phyloP scores from a whole-genome alignment of 352 stramenopile species.

The Nothophytophthora sp. region DNA sequence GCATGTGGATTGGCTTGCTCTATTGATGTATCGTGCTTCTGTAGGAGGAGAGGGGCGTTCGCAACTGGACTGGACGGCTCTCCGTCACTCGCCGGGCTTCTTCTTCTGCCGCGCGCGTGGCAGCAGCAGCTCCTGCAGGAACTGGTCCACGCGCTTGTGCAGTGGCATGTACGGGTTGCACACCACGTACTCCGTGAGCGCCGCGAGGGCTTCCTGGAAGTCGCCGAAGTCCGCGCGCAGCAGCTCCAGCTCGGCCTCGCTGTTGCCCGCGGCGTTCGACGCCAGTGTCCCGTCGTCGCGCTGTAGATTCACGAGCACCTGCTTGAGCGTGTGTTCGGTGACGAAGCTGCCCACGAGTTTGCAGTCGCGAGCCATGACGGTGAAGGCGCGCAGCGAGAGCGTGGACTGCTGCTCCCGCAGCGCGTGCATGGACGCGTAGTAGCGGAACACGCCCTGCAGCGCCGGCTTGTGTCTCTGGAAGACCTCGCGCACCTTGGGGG shows the following conservation, averaged over 20 bases:
- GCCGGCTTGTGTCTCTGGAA: slow-evolving; percentile 72
- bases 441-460: slow-evolving; percentile 78
- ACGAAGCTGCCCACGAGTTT: slow-evolving; percentile 77
- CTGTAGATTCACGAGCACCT: slow-evolving; percentile 77
- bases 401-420: slow-evolving; percentile 77
- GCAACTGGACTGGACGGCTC: slow-evolving; percentile 1
- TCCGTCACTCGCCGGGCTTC: slow-evolving; percentile 25
- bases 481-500: slow-evolving; percentile 67
- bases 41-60: not conserved
- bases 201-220: slow-evolving; percentile 73
- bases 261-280: slow-evolving; percentile 2
- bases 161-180: slow-evolving; percentile 80
- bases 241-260: slow-evolving; percentile 39
- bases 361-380: slow-evolving; percentile 69
- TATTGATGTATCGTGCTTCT: not conserved
- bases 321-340: slow-evolving; percentile 78
- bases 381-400: slow-evolving; percentile 60
- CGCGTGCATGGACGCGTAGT: slow-evolving; percentile 80
- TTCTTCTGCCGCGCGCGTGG: slow-evolving; percentile 76
- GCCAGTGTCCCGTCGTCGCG: slow-evolving; percentile 36
- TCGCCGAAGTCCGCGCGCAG: slow-evolving; percentile 60
- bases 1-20: not conserved
- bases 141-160: slow-evolving; percentile 78
- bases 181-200: slow-evolving; percentile 77
- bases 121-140: slow-evolving; percentile 76